Evolutionary conservation across 768 basidiomycete species (phyloP).

Genomic region (Galerina sulciceps): DNA sequence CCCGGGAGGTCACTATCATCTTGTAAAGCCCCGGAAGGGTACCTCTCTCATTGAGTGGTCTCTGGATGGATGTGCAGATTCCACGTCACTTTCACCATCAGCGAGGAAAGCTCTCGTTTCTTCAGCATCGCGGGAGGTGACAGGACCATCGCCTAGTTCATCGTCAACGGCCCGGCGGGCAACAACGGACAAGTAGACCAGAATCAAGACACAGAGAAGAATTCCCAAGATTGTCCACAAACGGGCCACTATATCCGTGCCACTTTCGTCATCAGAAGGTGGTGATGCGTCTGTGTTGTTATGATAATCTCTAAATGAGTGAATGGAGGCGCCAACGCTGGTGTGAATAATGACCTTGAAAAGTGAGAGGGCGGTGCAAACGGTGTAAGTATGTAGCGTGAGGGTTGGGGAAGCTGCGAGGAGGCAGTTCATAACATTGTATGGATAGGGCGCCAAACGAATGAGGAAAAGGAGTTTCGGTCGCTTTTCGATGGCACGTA

Average conservation of each 20-base stretch:
- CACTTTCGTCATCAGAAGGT: constrained; percentile 40
- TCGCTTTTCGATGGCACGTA: constrained; percentile 85
- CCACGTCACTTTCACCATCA: constrained; percentile 37
- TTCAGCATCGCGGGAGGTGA: constrained; percentile 22
- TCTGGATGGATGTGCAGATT: constrained; percentile 26
- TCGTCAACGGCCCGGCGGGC: constrained; percentile 68
- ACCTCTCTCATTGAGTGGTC: constrained; percentile 52
- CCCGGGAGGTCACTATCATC: constrained; percentile 29
- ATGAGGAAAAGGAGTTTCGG: constrained; percentile 91
- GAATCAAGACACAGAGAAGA: constrained; percentile 70
- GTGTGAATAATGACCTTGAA: constrained; percentile 94
- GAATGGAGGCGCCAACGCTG: constrained; percentile 82
- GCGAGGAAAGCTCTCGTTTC: constrained; percentile 25
- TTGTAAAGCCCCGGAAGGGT: constrained; percentile 40
- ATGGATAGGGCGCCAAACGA: constrained; percentile 89
- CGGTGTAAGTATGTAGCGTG: constrained; percentile 75
- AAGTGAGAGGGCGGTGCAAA: constrained; percentile 81
- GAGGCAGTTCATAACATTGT: constrained; percentile 95
- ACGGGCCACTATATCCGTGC: constrained; percentile 54
- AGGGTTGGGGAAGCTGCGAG: constrained; percentile 87
- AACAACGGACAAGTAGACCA: constrained; percentile 80
- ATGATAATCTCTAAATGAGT: constrained; percentile 78
- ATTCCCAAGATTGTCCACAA: constrained; percentile 75
- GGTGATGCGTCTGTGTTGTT: constrained; percentile 33
- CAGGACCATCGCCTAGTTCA: constrained; percentile 47